Evolutionary conservation across 768 basidiomycete species (phyloP).

Genomic region (Chlorophyllum brunneum): DNA sequence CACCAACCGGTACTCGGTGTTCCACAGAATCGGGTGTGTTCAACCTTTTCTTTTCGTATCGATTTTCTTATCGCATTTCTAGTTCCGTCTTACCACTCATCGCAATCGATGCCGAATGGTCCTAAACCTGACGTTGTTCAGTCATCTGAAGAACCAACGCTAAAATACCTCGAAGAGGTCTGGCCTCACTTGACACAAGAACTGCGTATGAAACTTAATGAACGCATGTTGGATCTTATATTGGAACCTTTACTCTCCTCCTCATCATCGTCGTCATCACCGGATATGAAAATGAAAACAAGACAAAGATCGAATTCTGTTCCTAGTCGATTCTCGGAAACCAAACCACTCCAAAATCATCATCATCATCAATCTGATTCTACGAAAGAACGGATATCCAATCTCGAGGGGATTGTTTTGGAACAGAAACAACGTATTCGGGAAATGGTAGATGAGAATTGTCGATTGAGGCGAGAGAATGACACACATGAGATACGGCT

Average conservation of each 20-base stretch:
- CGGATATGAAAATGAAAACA: background rate
- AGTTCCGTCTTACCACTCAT: too few relatives aligned
- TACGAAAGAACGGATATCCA: background rate
- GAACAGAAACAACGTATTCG: background rate
- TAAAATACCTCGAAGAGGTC: slow-evolving; percentile 1
- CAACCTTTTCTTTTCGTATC: too few relatives aligned
- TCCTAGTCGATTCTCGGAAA: background rate
- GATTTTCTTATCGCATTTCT: too few relatives aligned
- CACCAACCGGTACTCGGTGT: too few relatives aligned
- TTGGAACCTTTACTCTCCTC: background rate
- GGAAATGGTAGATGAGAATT: background rate
- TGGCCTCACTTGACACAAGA: slow-evolving; percentile 1
- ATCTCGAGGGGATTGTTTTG: background rate
- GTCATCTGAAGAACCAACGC: background rate
- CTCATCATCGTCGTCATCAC: too few relatives aligned
- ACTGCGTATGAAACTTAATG: slow-evolving; percentile 7
- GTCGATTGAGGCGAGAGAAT: background rate
- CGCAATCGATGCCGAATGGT: too few relatives aligned
- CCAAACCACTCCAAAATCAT: background rate
- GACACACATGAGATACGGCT: background rate
- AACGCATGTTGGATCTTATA: background rate
- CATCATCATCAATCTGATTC: background rate
- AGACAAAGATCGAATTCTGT: slow-evolving; percentile 4
- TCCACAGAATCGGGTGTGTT: too few relatives aligned
- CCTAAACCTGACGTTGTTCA: background rate